Evolutionary conservation across 352 stramenopile species (phyloP).

Genomic region (Pythium oligandrum): DNA sequence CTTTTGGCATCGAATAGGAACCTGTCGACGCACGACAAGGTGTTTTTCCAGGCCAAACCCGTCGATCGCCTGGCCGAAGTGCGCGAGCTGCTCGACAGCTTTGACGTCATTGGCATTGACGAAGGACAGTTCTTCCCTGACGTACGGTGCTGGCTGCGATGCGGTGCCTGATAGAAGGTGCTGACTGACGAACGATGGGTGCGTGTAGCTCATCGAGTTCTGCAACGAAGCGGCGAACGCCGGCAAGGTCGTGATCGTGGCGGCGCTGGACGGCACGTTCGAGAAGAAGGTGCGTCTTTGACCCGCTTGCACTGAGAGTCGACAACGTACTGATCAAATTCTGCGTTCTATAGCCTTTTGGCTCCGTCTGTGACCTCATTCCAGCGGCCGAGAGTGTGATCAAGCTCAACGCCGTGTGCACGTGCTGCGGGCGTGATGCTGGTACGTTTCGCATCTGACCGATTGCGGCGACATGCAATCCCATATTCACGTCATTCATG

Average conservation of each 20-base stretch:
- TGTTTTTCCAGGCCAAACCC: conserved; percentile 60
- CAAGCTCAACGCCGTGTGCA: conserved; percentile 84
- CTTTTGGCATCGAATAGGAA: conserved; percentile 22
- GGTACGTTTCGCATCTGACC: conserved; percentile 19
- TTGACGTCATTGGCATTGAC: conserved; percentile 83
- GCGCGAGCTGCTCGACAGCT: conserved; percentile 48
- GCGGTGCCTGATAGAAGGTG: neutral
- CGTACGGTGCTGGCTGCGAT: conserved; percentile 19
- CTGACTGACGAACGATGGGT: conserved; percentile 5
- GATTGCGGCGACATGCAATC: too few relatives aligned
- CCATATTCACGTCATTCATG: neutral
- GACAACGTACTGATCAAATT: too few relatives aligned
- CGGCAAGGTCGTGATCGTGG: conserved; percentile 79
- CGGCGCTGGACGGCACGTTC: conserved; percentile 69
- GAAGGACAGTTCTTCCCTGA: conserved; percentile 86
- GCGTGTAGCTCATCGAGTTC: conserved; percentile 58
- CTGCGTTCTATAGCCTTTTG: conserved; percentile 46
- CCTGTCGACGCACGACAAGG: conserved; percentile 74
- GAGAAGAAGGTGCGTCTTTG: conserved; percentile 47
- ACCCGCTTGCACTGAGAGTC: too few relatives aligned
- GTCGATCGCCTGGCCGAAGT: conserved; percentile 56
- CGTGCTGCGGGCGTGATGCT: conserved; percentile 66
- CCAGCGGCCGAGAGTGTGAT: conserved; percentile 71
- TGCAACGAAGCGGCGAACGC: conserved; percentile 60
- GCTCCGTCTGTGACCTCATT: conserved; percentile 65